Evolutionary conservation across 495 filamentous ascomycete genomes (phyloP), one percentile per base, ranked within the genome.

Genomic region (Daldinia bambusicola): DNA sequence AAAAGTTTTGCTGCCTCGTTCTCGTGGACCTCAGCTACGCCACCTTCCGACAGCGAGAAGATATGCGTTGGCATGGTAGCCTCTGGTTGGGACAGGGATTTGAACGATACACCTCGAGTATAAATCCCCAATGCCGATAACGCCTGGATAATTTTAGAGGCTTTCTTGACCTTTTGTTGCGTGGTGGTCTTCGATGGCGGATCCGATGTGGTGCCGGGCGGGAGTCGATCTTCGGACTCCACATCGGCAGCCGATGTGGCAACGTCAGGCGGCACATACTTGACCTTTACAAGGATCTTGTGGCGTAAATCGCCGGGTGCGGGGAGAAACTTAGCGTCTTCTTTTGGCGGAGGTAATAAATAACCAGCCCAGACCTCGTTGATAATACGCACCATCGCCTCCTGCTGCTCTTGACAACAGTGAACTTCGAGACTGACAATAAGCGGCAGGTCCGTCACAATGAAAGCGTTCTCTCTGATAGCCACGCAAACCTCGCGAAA

Each of bases 391-490:
- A 97, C 92, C 91, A 97, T 97, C 13, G 88, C 88, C 70, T 92
- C 87, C 75, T 98, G 94, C 75, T 98, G 95, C 48, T 89, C 86
- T 0, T 85, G 76, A 66, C 84, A 83, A 34, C 92, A 92, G 80
- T 97, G 95, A 0, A 97, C 92, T 77, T 98, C 95, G 8, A 98
- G 82, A 71, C 92, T 95, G 65, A 97, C 88, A 40, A 98, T 94
- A 1, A 98, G 81, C 0, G 95, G 95, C 0, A 94, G 80, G 56
- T 97, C 90, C 16, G 80, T 79, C 3, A 82, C 85, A 6, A 89
- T 81, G 74, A 98, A 98, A 0, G 91, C 92, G 72, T 89, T 86
- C 51, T 97, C 89, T 18, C 88, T 83, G 55, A 98, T 93, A 0
- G 92, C 88, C 59, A 84, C 82, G 78, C 93, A 97, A 1, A 97